phyloP scores from a whole-genome alignment of 2,329 filamentous ascomycete species.

The Aspergillus neoniger region DNA sequence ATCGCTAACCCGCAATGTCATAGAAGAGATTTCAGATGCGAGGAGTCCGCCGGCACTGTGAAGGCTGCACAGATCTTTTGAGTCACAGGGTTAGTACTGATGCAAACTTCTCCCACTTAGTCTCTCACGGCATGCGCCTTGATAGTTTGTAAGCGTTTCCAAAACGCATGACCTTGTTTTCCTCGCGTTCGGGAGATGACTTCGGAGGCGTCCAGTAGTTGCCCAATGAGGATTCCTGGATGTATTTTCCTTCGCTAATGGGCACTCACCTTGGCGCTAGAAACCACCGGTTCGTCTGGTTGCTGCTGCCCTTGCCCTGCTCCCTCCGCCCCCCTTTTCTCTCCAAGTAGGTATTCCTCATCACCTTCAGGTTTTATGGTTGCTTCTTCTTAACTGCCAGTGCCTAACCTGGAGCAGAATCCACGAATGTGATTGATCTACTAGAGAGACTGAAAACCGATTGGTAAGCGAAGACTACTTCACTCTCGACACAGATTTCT shows the following conservation, averaged over 20 bases:
- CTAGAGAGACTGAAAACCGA: not conserved
- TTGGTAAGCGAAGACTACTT: not conserved
- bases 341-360: not conserved
- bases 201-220: constrained; percentile 1
- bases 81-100: not conserved
- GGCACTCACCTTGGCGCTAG: constrained; percentile 24
- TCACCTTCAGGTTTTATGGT: not conserved
- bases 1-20: not conserved
- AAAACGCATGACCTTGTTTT: not conserved
- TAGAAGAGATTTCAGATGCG: not conserved
- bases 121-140: not conserved
- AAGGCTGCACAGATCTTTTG: not conserved
- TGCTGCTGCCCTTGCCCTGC: constrained; percentile 15
- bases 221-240: constrained; percentile 27
- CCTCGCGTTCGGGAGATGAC: not conserved
- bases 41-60: not conserved
- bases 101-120: not conserved
- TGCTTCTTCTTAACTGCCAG: not conserved
- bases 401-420: not conserved
- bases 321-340: constrained; percentile 1
- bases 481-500: not conserved
- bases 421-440: not conserved
- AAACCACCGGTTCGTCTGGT: constrained; percentile 9
- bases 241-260: constrained; percentile 22
- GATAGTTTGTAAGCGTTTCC: not conserved